Percentiles rank a stretch among this genome's conserved stretches.
Evolutionary conservation across 202 grass and related monocot species (phyloP).

Genomic region (Thinopyrum obtusiflorum): DNA sequence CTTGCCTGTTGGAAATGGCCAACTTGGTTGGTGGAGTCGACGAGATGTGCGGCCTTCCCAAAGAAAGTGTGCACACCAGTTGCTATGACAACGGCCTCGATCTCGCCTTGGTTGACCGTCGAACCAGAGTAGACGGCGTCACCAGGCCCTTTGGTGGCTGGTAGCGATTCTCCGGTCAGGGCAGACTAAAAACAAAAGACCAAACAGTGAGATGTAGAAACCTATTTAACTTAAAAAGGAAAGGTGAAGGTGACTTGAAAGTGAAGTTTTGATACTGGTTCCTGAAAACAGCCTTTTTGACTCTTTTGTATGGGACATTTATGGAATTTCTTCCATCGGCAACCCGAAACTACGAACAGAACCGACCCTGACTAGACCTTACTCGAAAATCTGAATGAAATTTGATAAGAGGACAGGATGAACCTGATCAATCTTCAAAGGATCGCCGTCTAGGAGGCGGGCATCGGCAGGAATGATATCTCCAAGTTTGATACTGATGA

Average conservation of each 20-base stretch:
- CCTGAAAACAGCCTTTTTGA: no score
- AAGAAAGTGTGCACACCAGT: slow-evolving; percentile 76
- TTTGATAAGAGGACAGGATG: background rate
- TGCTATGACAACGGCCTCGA: slow-evolving; percentile 61
- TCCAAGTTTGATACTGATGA: slow-evolving; percentile 66
- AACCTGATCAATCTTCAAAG: slow-evolving; percentile 60
- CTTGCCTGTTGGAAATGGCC: slow-evolving; percentile 67
- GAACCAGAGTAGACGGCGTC: slow-evolving; percentile 61
- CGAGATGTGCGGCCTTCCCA: slow-evolving; percentile 65
- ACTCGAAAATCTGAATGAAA: no score
- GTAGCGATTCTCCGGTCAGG: slow-evolving; percentile 61
- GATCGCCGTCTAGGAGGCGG: slow-evolving; percentile 59
- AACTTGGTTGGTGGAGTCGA: slow-evolving; percentile 63
- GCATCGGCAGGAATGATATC: slow-evolving; percentile 65
- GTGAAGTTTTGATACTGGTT: background rate
- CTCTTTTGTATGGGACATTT: no score
- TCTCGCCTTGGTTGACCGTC: slow-evolving; percentile 67
- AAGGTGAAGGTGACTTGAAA: background rate
- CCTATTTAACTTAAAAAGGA: background rate
- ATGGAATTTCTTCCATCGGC: no score
- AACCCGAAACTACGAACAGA: no score
- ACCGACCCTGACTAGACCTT: no score
- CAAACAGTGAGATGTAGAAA: background rate
- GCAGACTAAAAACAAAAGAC: slow-evolving; percentile 34
- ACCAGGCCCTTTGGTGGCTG: slow-evolving; percentile 51